Percentiles rank a stretch among this genome's conserved stretches.
Evolutionary conservation across 192 early-diverging fungal species (phyloP).

Genomic region (Linnemannia hyalina): DNA sequence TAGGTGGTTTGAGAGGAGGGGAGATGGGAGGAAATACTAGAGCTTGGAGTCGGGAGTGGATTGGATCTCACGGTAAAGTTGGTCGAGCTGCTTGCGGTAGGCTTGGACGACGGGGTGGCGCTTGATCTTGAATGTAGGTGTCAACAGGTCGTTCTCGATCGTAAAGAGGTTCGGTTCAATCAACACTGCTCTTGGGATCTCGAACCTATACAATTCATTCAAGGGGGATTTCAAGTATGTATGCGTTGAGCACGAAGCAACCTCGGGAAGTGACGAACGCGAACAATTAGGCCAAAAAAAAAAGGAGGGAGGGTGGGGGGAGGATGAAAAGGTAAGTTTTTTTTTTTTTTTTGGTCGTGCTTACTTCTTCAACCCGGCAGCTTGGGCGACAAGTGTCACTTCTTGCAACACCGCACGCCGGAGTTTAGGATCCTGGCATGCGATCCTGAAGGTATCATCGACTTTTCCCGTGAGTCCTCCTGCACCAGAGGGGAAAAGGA

Average conservation of each 20-base stretch:
- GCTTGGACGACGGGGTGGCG: constrained; percentile 63
- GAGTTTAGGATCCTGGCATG: constrained; percentile 65
- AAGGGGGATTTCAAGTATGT: too few species aligned
- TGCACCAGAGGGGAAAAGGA: constrained; percentile 39
- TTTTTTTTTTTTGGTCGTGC: not conserved
- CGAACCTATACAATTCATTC: constrained; percentile 61
- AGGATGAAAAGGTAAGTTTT: too few species aligned
- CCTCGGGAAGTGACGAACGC: too few species aligned
- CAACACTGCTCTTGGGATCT: constrained; percentile 70
- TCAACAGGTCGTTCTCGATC: constrained; percentile 77
- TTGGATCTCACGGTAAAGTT: constrained; percentile 3
- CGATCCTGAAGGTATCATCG: constrained; percentile 57
- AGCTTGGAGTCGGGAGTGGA: not conserved
- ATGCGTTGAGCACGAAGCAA: not conserved
- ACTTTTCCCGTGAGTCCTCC: constrained; percentile 22
- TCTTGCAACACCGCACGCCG: constrained; percentile 58
- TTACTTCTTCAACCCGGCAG: constrained; percentile 62
- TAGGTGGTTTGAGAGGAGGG: too few species aligned
- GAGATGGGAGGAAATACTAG: not conserved
- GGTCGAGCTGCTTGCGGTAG: constrained; percentile 13
- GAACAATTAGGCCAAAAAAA: too few species aligned
- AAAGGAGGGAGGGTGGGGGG: too few species aligned
- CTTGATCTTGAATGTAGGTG: constrained; percentile 90
- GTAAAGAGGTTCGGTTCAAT: constrained; percentile 71
- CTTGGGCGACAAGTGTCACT: constrained; percentile 63